Percentiles rank a stretch among this genome's conserved stretches.
phyloP scores from a whole-genome alignment of 176 grass and related monocot species.

The Guadua angustifolia region DNA sequence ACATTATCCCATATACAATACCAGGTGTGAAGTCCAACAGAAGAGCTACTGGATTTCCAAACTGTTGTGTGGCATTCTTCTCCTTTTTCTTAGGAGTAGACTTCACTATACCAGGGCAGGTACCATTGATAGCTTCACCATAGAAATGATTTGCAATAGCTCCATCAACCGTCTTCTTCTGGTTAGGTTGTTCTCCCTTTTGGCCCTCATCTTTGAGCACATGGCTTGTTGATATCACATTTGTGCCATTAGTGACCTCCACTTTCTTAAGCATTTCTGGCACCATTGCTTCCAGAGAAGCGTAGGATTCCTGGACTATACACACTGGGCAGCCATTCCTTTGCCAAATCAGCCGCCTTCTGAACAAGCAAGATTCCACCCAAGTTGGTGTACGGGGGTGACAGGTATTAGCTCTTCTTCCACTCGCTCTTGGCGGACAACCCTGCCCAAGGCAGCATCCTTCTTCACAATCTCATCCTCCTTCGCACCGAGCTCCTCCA shows the following conservation, averaged over 20 bases:
- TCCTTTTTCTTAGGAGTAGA: constrained; percentile 45
- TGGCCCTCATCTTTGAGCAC: constrained; percentile 33
- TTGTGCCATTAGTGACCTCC: constrained; percentile 18
- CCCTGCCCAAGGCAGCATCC: background rate
- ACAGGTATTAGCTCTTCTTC: constrained; percentile 91
- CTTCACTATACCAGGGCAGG: background rate
- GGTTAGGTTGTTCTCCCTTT: constrained; percentile 35
- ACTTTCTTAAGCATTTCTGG: constrained; percentile 46
- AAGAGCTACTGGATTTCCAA: constrained; percentile 58
- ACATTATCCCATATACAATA: too few relatives aligned
- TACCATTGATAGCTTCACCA: constrained; percentile 15
- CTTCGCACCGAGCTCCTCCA: background rate
- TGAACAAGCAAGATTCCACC: background rate
- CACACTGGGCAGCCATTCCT: background rate
- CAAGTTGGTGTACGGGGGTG: constrained; percentile 65
- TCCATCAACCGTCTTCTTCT: constrained; percentile 26
- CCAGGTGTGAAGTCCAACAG: constrained; percentile 47
- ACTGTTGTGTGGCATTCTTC: constrained; percentile 45
- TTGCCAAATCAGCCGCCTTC: constrained; percentile 27
- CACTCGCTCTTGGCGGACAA: constrained; percentile 55
- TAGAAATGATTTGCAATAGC: constrained; percentile 35
- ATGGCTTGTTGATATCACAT: constrained; percentile 1
- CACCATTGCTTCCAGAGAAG: constrained; percentile 55
- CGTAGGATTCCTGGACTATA: constrained; percentile 48
- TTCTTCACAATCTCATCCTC: background rate